A percentile compares a stretch with the other conserved stretches of the same genome.
phyloP scores from a whole-genome alignment of 2,329 filamentous ascomycete genomes.

The Alternaria sp. region DNA sequence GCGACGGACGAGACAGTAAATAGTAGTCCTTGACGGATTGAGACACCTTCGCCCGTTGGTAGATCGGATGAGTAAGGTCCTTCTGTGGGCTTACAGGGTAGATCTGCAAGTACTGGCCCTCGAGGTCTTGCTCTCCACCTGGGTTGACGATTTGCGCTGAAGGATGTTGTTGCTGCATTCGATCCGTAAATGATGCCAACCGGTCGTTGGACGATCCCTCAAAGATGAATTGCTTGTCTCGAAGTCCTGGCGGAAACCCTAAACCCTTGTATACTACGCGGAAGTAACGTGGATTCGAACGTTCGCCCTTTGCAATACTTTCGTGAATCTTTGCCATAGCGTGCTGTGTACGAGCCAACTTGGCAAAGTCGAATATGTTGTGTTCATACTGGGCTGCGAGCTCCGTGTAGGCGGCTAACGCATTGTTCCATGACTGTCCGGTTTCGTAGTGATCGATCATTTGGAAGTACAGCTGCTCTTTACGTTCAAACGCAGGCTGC shows the following conservation, averaged over 20 bases:
- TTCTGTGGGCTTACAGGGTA: conserved; percentile 83
- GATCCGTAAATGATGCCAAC: conserved; percentile 82
- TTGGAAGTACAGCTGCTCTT: conserved; percentile 89
- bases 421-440: conserved; percentile 91
- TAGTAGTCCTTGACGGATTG: conserved; percentile 87
- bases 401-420: conserved; percentile 87
- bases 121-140: conserved; percentile 77
- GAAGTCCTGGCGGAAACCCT: conserved; percentile 80
- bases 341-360: conserved; percentile 86
- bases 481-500: conserved; percentile 89
- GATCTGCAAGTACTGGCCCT: conserved; percentile 89
- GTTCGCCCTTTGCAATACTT: conserved; percentile 81
- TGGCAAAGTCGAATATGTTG: conserved; percentile 88
- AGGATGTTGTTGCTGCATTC: conserved; percentile 90
- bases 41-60: conserved; percentile 84
- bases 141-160: conserved; percentile 80
- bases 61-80: conserved; percentile 82
- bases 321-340: conserved; percentile 95
- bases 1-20: conserved; percentile 76
- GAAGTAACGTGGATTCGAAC: conserved; percentile 84
- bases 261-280: conserved; percentile 88
- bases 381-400: conserved; percentile 90
- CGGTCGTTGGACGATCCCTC: conserved; percentile 82
- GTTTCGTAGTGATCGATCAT: conserved; percentile 97
- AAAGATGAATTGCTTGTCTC: conserved; percentile 93